Evolutionary conservation across 2,329 filamentous ascomycete genomes (phyloP).

Genomic region (Epichloe coenophiala): DNA sequence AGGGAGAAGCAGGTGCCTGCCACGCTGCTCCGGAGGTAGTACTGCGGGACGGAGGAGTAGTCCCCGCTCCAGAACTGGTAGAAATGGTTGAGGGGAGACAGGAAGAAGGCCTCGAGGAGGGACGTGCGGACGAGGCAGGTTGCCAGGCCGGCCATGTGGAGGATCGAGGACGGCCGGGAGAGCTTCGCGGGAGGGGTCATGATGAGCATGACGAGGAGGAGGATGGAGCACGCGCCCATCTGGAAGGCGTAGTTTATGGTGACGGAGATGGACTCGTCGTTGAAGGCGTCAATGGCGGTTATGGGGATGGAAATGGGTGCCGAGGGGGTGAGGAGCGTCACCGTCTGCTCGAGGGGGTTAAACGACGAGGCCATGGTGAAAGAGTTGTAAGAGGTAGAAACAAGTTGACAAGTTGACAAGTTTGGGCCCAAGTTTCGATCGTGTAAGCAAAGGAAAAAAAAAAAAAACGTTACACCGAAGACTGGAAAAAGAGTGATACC

Average conservation of each 20-base stretch:
- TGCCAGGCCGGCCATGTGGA: slow-evolving; percentile 49
- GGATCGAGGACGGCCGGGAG: slow-evolving; percentile 46
- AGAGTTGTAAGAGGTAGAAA: too few species aligned
- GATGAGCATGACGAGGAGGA: slow-evolving; percentile 51
- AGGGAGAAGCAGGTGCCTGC: slow-evolving; percentile 28
- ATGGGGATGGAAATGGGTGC: slow-evolving; percentile 19
- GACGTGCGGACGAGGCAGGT: slow-evolving; percentile 46
- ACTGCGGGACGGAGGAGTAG: slow-evolving; percentile 29
- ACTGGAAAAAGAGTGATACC: too few species aligned
- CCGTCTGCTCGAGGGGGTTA: slow-evolving; percentile 22
- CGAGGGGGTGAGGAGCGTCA: slow-evolving; percentile 20
- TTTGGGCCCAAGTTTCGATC: too few species aligned
- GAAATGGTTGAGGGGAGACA: slow-evolving; percentile 44
- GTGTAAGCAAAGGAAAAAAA: not conserved
- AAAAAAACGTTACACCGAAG: not conserved
- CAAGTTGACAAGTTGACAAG: too few species aligned
- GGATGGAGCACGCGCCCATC: slow-evolving; percentile 52
- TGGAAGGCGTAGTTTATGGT: slow-evolving; percentile 56
- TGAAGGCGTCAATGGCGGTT: slow-evolving; percentile 18
- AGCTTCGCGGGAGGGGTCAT: slow-evolving; percentile 56
- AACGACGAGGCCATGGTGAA: slow-evolving; percentile 9
- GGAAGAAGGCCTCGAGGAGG: slow-evolving; percentile 45
- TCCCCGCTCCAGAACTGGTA: slow-evolving; percentile 48
- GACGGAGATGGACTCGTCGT: slow-evolving; percentile 20
- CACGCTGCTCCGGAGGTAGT: slow-evolving; percentile 23